A percentile compares a stretch with the other conserved stretches of the same genome.
Evolutionary conservation across 164 flowering plant genomes (phyloP).

Genomic region (Warburgia ugandensis): DNA sequence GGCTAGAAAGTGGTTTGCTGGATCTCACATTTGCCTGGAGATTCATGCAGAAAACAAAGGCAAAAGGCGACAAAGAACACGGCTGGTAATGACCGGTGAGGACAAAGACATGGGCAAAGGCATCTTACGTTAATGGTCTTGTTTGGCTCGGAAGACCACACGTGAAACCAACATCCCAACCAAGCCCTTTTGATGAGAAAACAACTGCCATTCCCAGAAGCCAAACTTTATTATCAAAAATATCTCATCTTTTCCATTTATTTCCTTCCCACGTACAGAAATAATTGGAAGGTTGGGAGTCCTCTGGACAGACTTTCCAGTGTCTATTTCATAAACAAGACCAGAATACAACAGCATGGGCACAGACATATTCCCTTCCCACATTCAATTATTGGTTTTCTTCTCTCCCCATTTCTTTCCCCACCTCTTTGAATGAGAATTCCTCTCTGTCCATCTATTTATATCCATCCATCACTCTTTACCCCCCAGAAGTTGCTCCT

Average conservation of each 20-base stretch:
- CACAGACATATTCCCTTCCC: constrained; percentile 24
- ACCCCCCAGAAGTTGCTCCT: neutral
- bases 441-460: constrained; percentile 18
- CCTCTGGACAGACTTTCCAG: neutral
- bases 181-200: neutral
- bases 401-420: constrained; percentile 13
- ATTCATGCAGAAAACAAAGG: too few relatives aligned
- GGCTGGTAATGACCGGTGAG: neutral
- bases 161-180: neutral
- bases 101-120: neutral
- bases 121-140: constrained; percentile 4
- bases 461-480: neutral
- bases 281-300: too few relatives aligned
- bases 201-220: neutral
- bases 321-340: constrained; percentile 6
- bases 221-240: too few relatives aligned
- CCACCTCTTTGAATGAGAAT: too few relatives aligned
- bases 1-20: too few relatives aligned
- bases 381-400: constrained; percentile 21
- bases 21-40: too few relatives aligned
- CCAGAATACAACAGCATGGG: constrained; percentile 25
- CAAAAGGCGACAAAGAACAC: neutral
- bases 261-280: too few relatives aligned
- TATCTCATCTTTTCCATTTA: too few relatives aligned
- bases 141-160: constrained; percentile 4